Base-by-base conservation (phyloP, 2,329 filamentous ascomycete genomes). In the Pseudophaeomoniella oleicola region DNA sequence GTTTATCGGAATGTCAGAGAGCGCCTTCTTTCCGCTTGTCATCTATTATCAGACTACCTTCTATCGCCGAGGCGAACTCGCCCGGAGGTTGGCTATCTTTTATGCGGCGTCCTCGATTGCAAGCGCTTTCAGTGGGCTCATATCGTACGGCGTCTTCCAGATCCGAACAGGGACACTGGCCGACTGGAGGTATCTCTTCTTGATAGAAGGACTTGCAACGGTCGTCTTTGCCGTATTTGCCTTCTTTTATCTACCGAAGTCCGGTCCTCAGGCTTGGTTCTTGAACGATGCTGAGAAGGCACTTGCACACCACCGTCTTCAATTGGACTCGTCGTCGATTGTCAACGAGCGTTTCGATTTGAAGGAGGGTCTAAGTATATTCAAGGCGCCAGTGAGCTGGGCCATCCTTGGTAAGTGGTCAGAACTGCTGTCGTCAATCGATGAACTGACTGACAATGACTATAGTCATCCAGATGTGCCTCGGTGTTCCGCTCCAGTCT, bases 71-170 rank as follows among this genome's bases (percentile, higher is more conserved):
- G 74, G 72, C 19, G 80, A 85, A 51, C 67, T 85, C 3, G 79
- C 78, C 4, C 65, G 79, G 5, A 71, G 80, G 3, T 62, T 84
- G 1, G 78, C 78, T 22, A 60, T 84, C 40, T 85, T 85, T 59
- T 87, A 86, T 46, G 81, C 80, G 0, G 80, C 80, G 0, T 76
- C 71, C 16, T 81, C 79, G 48, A 80, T 87, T 40, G 81, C 81
- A 15, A 75, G 72, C 39, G 76, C 75, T 2, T 80, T 79, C 46
- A 68, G 67, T 0, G 72, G 72, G 3, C 55, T 78, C 1, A 59
- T 77, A 11, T 63, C 72, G 0, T 77, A 71, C 40, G 72, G 68
- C 3, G 69, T 74, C 4, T 80, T 79, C 52, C 71, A 73, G 16
- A 72, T 75, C 46, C 44, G 66, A 27, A 51, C 56, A 31, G 62